A percentile compares a stretch with the other conserved stretches of the same genome.
phyloP scores from a whole-genome alignment of 2,329 filamentous ascomycete species.

The Gnomoniopsis sp. region DNA sequence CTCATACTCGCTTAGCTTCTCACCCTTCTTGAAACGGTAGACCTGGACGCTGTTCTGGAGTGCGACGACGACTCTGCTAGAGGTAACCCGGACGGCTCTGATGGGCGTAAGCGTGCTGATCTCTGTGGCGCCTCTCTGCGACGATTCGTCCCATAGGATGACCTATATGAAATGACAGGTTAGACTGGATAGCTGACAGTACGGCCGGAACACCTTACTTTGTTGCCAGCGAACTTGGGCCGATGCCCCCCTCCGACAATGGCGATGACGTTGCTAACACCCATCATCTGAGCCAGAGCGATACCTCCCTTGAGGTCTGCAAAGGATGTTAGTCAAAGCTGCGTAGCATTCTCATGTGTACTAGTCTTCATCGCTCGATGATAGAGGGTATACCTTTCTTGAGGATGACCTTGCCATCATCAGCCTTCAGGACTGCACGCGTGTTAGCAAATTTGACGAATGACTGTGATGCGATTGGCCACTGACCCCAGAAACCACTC shows the following conservation, averaged over 20 bases:
- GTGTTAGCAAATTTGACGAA: conserved; percentile 10
- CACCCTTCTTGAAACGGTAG: conserved; percentile 56
- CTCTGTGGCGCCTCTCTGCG: conserved; percentile 67
- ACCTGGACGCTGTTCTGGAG: conserved; percentile 79
- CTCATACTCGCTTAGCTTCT: conserved; percentile 72
- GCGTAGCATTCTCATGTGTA: background rate
- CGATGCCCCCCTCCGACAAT: conserved; percentile 84
- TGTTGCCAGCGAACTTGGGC: conserved; percentile 84
- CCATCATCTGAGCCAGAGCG: conserved; percentile 81
- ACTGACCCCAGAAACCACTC: conserved; percentile 77
- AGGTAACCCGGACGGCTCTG: conserved; percentile 73
- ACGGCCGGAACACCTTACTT: conserved; percentile 44
- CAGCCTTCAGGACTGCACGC: conserved; percentile 66
- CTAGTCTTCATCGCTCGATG: background rate
- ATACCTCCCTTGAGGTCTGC: conserved; percentile 78
- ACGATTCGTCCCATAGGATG: conserved; percentile 88
- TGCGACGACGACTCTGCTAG: conserved; percentile 73
- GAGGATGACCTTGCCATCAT: conserved; percentile 66
- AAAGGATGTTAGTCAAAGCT: background rate
- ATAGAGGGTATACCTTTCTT: conserved; percentile 26
- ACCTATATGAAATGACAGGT: conserved; percentile 43
- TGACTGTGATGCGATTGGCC: background rate
- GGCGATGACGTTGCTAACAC: conserved; percentile 80
- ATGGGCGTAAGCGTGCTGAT: conserved; percentile 81
- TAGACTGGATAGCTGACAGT: background rate